These are phyloP conservation scores for Neopestalotiopsis rosae DNA, from an alignment of 2,329 filamentous ascomycete genomes.

Conservation along the genomic window DNA sequence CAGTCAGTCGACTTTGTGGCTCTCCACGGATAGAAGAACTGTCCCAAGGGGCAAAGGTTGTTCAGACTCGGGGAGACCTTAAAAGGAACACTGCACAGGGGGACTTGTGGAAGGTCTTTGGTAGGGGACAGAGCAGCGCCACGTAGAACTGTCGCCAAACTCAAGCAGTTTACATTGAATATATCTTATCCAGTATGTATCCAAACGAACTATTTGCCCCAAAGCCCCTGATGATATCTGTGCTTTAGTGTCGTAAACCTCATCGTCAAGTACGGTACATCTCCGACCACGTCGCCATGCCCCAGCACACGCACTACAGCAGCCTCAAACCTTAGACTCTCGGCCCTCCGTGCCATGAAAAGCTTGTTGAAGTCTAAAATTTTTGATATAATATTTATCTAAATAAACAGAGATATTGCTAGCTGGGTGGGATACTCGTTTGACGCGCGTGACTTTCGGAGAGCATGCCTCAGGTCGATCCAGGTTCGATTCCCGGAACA, in stretches of 20 bases:
- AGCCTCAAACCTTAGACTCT: background rate
- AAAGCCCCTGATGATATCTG: too few species aligned
- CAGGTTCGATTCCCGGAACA: background rate
- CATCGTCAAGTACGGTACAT: too few species aligned
- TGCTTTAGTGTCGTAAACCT: too few species aligned
- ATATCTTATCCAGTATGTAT: background rate
- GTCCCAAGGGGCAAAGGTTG: background rate
- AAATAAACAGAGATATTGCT: background rate
- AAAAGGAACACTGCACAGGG: conserved; percentile 6
- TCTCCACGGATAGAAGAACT: background rate
- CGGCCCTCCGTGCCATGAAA: background rate
- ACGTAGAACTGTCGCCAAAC: background rate
- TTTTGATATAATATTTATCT: background rate
- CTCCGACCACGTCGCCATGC: too few species aligned
- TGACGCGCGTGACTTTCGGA: background rate
- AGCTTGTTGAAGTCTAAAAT: background rate
- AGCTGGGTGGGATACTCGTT: background rate
- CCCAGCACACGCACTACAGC: too few species aligned
- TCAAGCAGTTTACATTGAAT: background rate
- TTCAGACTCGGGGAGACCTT: background rate
- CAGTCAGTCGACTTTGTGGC: background rate
- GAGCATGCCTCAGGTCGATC: conserved; percentile 4
- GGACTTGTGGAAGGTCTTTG: conserved; percentile 7
- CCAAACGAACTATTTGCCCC: background rate
- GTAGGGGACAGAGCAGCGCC: background rate